Conservation (phyloP, 345 rosid species). For the Citrus inodora region DNA sequence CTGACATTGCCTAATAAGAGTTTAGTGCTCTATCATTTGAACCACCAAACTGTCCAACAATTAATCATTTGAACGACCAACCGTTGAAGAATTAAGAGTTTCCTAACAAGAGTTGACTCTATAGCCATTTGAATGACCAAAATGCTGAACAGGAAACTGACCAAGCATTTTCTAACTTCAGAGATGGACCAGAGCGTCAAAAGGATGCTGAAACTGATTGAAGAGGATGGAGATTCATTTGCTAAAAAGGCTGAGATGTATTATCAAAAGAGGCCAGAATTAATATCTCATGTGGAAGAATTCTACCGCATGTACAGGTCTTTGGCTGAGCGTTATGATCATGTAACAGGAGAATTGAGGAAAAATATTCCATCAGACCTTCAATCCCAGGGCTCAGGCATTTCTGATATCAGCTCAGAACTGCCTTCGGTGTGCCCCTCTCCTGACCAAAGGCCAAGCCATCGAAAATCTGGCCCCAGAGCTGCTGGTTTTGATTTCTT, state of each 20-base stretch:
- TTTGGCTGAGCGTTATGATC: slow-evolving; percentile 88
- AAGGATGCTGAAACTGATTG: slow-evolving; percentile 74
- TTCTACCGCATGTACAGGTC: slow-evolving; percentile 82
- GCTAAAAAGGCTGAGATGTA: slow-evolving; percentile 92
- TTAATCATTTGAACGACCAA: not conserved
- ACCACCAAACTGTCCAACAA: slow-evolving; percentile 5
- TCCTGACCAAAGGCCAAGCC: slow-evolving; percentile 46
- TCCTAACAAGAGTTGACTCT: not conserved
- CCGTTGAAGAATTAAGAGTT: not conserved
- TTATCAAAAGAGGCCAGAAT: slow-evolving; percentile 78
- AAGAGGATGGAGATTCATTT: slow-evolving; percentile 87
- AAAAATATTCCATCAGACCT: slow-evolving; percentile 50
- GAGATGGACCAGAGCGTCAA: slow-evolving; percentile 87
- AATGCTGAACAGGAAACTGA: slow-evolving; percentile 16
- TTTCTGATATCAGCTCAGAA: slow-evolving; percentile 44
- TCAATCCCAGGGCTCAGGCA: slow-evolving; percentile 51
- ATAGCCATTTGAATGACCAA: slow-evolving; percentile 2
- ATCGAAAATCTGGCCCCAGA: slow-evolving; percentile 41
- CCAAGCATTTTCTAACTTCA: slow-evolving; percentile 23
- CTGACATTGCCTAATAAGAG: not conserved
- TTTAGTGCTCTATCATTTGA: not conserved
- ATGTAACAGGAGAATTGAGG: slow-evolving; percentile 63
- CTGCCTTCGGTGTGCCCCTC: slow-evolving; percentile 36
- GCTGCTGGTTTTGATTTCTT: slow-evolving; percentile 70
- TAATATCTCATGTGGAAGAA: slow-evolving; percentile 66